Base-by-base conservation (phyloP, 345 rosid species). In the Clausena lansium region DNA sequence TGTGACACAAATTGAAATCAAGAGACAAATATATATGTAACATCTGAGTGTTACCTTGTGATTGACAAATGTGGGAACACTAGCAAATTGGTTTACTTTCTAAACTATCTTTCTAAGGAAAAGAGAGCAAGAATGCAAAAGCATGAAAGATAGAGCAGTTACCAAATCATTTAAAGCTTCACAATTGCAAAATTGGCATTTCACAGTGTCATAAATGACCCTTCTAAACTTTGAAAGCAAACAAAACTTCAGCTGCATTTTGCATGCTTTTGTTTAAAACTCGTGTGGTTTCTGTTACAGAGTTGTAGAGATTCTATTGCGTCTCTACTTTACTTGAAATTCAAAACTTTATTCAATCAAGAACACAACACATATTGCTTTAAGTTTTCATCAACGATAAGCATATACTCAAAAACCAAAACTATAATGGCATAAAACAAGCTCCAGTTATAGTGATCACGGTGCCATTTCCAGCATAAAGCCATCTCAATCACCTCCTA, bases 51-150 rank as follows among this genome's bases (percentile, higher is more conserved):
- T 73, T 59, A 30, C 8, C n/a, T 36, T 7, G 9, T 62, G 78
- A 61, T 69, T 69, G 86, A 74, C 83, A 87, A 84, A 81, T 81
- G 82, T 72, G 50, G 32, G 71, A 79, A 69, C n/a, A 24, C 55
- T 50, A 70, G 27, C 39, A 62, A 78, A 73, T 47, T 74, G 63
- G 71, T 65, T 61, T 28, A 9, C 50, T 54, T 78, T 76, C 80
- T 76, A 38, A 80, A 78, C 68, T 66, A 61, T 61, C 76, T 67
- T 67, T 68, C 67, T 33, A n/a, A 32, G 13, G 68, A 70, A 57
- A 70, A 47, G 39, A 2, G 27, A 71, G 77, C 65, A 72, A 52
- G 55, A 72, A 77, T 68, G 20, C 55, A 71, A 41, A 55, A 55
- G 30, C 66, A 50, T 65, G 1, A 64, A 19, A 9, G 9, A 27